Base-by-base conservation (phyloP, 805 yeast species). In the Spathaspora girioi region DNA sequence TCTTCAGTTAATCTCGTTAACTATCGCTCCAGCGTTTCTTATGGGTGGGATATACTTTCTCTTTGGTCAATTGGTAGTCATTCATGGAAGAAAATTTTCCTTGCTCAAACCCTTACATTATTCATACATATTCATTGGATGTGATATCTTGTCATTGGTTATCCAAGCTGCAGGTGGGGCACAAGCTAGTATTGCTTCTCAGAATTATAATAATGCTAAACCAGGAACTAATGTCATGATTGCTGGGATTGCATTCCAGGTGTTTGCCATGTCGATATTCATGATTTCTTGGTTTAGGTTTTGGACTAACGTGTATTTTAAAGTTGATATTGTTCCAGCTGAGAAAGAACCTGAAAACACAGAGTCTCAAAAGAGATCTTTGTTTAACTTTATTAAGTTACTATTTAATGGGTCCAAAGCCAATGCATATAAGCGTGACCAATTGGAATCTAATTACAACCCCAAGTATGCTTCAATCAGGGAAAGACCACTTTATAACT, bases 101-200 rank as follows among this genome's bases (percentile, higher is more conserved):
- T 54, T 63, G 3, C 59, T 70, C 50, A 67, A 64, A 53, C 77
- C 77, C 12, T 62, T 71, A 66, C 69, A 72, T 73, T 71, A 71
- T 54, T 64, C 75, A 4, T 71, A 70, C 56, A 58, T 71, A 31
- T 71, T 71, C 56, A 69, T 71, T 43, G 61, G 64, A 3, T 55
- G 63, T 44, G 77, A 71, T 51, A 64, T 71, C 11, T 29, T 67
- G 6, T 65, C 73, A 2, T 60, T 71, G 29, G 46, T 69, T 12
- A 57, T 71, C 31, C 77, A 71, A 54, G 75, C 71, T 8, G 56
- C 56, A 12, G 75, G 73, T n/a, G 77, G 77, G 7, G 76, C 66
- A 15, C 64, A 64, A 49, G 65, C 71, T n/a, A 54, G 69, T 5
- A 48, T 49, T 29, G 67, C 67, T 1, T 54, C 64, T 9, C 42